phyloP scores from a whole-genome alignment of 495 filamentous ascomycete genomes.

The Pyrenula aspistea region DNA sequence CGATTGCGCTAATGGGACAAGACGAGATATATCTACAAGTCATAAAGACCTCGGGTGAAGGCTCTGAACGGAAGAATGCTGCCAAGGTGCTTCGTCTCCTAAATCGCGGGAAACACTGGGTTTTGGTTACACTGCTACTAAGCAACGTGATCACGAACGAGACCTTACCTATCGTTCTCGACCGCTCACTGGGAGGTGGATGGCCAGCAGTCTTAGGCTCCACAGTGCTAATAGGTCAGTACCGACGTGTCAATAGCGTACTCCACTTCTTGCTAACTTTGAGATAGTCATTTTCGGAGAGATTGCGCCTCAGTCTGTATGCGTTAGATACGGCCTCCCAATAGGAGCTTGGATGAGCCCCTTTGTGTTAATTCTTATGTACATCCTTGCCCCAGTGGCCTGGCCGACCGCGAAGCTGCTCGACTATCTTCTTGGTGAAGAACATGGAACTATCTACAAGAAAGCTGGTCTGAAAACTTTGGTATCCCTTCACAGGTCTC shows the following conservation, averaged over 20 bases:
- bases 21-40: constrained; percentile 97
- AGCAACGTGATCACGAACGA: constrained; percentile 99
- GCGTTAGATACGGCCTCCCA: constrained; percentile 91
- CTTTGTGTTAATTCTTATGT: constrained; percentile 82
- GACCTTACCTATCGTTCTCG: constrained; percentile 87
- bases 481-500: constrained; percentile 82
- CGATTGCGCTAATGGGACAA: constrained; percentile 68
- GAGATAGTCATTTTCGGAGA: constrained; percentile 88
- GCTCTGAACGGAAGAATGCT: constrained; percentile 68
- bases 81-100: constrained; percentile 67
- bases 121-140: constrained; percentile 87
- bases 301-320: constrained; percentile 88
- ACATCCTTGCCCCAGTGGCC: constrained; percentile 71
- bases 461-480: constrained; percentile 86
- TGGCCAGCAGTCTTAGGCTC: constrained; percentile 89
- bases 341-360: constrained; percentile 93
- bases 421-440: constrained; percentile 76
- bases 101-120: constrained; percentile 92
- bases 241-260: constrained; percentile 1
- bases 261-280: constrained; percentile 12
- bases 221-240: constrained; percentile 82
- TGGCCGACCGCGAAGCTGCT: constrained; percentile 87
- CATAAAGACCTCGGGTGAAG: constrained; percentile 75
- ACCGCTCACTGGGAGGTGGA: constrained; percentile 85
- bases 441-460: constrained; percentile 91